Percentiles rank a stretch among this genome's conserved stretches.
Conservation (phyloP, 495 filamentous ascomycete genomes). For the Hypoxylon trugodes region DNA sequence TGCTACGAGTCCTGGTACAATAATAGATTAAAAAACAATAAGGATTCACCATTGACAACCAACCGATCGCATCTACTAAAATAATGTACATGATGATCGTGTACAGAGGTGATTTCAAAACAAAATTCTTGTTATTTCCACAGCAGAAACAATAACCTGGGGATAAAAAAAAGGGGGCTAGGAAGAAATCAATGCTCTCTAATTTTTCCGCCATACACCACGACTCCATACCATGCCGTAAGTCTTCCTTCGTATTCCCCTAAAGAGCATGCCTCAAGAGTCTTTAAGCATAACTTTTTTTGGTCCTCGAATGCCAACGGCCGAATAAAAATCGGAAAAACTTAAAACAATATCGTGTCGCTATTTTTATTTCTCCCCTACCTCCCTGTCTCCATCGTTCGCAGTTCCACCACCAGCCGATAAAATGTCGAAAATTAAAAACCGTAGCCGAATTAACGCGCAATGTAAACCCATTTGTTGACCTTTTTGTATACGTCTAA, state of each 20-base stretch:
- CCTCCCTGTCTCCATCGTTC: neutral
- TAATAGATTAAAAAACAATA: neutral
- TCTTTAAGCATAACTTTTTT: constrained; percentile 22
- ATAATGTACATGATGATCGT: constrained; percentile 18
- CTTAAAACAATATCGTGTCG: neutral
- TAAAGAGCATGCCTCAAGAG: constrained; percentile 19
- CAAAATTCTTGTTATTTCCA: constrained; percentile 3
- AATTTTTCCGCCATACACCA: constrained; percentile 31
- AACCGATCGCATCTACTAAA: constrained; percentile 3
- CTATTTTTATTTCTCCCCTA: constrained; percentile 2
- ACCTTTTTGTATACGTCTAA: constrained; percentile 3
- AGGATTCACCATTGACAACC: neutral
- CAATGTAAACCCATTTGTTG: constrained; percentile 8
- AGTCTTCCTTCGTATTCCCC: constrained; percentile 25
- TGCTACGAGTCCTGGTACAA: neutral
- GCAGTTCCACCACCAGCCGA: neutral
- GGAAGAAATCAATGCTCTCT: constrained; percentile 28
- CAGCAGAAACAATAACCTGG: neutral
- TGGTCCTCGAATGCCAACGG: constrained; percentile 16
- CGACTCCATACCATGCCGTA: constrained; percentile 32
- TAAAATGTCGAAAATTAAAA: constrained; percentile 13
- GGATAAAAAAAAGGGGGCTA: constrained; percentile 1
- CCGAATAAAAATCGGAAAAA: constrained; percentile 22
- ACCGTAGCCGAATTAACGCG: constrained; percentile 17
- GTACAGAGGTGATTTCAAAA: constrained; percentile 3